phyloP scores from a whole-genome alignment of 345 rosid genomes.

The Alliaria petiolata region DNA sequence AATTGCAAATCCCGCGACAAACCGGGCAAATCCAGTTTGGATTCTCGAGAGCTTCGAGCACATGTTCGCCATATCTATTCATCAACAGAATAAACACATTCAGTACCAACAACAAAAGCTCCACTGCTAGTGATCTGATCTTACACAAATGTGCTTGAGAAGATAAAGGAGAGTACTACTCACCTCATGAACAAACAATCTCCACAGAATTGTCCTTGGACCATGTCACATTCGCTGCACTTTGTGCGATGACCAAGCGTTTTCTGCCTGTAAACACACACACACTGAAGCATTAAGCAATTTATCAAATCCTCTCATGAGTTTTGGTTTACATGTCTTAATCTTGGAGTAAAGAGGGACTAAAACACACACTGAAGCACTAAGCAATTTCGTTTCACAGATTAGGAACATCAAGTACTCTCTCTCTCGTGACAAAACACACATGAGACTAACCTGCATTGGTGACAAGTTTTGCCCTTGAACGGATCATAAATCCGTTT shows the following conservation, averaged over 20 bases:
- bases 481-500: conserved; percentile 72
- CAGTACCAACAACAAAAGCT: not conserved
- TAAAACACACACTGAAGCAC: not conserved
- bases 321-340: not conserved
- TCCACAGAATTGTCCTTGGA: conserved; percentile 92
- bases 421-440: not conserved
- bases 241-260: conserved; percentile 82
- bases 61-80: conserved; percentile 88
- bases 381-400: not conserved
- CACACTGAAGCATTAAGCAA: not conserved
- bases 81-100: not conserved
- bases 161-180: not conserved
- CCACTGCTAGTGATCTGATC: not conserved
- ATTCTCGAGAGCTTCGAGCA: conserved; percentile 78
- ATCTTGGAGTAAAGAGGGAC: not conserved
- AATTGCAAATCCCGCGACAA: conserved; percentile 92
- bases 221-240: conserved; percentile 59
- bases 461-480: conserved; percentile 93
- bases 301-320: not conserved
- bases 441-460: conserved; percentile 67
- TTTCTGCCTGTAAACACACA: conserved; percentile 77
- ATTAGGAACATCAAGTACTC: not conserved
- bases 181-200: conserved; percentile 94
- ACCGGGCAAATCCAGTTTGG: conserved; percentile 79
- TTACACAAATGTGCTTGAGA: not conserved